Conservation (phyloP, 768 basidiomycete species). For the Jaapia argillacea region DNA sequence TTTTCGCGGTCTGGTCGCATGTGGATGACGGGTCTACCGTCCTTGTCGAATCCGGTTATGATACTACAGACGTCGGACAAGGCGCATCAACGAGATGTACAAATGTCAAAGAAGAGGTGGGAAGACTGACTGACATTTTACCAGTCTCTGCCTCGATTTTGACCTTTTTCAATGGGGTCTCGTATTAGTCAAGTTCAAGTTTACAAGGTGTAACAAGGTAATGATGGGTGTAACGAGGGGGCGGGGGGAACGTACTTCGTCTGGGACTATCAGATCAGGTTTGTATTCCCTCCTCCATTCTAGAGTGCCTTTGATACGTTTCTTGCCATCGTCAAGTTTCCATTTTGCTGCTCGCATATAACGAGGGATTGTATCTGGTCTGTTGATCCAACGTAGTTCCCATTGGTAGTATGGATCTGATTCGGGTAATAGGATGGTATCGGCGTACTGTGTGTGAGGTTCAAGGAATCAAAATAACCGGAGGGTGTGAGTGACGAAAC, state of each 20-base stretch:
- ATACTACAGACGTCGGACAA: conserved; percentile 32
- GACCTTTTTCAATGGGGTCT: conserved; percentile 29
- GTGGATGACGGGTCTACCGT: conserved; percentile 82
- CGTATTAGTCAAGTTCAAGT: neutral
- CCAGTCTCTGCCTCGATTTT: conserved; percentile 76
- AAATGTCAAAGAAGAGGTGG: no score
- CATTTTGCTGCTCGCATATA: conserved; percentile 86
- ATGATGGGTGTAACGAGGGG: no score
- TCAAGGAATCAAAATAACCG: neutral
- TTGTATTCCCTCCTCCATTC: conserved; percentile 83
- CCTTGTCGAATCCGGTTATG: conserved; percentile 76
- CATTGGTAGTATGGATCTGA: conserved; percentile 66
- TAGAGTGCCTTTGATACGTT: conserved; percentile 65
- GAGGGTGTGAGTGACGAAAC: neutral
- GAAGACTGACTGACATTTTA: conserved; percentile 52
- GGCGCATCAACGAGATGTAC: neutral
- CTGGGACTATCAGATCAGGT: conserved; percentile 76
- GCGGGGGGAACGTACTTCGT: conserved; percentile 41
- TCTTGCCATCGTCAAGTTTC: conserved; percentile 68
- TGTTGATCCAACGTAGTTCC: conserved; percentile 70
- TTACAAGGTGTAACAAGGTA: neutral
- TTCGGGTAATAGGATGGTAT: conserved; percentile 49
- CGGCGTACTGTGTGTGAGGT: conserved; percentile 56
- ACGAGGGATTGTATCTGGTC: conserved; percentile 56
- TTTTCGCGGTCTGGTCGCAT: conserved; percentile 86